Conservation (phyloP, 2,329 filamentous ascomycete genomes). For the Sarocladiaceae sp. region DNA sequence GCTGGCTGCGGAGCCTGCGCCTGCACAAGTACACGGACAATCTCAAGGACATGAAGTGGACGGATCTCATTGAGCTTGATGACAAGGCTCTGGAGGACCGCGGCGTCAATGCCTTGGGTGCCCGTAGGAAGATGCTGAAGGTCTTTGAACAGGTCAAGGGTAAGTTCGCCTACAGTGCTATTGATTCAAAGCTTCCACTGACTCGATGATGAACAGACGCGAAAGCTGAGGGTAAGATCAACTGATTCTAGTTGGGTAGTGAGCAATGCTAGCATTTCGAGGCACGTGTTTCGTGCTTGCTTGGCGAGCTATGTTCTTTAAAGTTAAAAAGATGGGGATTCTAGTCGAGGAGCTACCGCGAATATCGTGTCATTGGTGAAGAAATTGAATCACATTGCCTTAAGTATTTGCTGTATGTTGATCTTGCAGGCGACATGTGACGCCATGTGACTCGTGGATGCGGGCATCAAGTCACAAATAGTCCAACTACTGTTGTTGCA, state of each 20-base stretch:
- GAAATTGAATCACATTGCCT: too few relatives aligned
- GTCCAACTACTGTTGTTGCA: too few relatives aligned
- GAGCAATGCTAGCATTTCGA: too few relatives aligned
- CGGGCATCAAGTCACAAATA: too few relatives aligned
- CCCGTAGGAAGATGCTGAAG: conserved; percentile 96
- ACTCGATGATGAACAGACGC: conserved; percentile 45
- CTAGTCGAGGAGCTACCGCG: too few relatives aligned
- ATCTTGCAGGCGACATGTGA: too few relatives aligned
- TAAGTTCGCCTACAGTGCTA: conserved; percentile 25
- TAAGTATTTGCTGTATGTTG: too few relatives aligned
- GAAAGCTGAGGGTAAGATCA: conserved; percentile 65
- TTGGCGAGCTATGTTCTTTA: too few relatives aligned
- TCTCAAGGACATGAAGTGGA: conserved; percentile 95
- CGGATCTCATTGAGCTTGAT: conserved; percentile 82
- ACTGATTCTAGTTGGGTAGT: conserved; percentile 20
- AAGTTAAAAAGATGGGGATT: too few relatives aligned
- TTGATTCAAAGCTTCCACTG: conserved; percentile 14
- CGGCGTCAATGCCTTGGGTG: conserved; percentile 91
- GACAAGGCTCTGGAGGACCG: conserved; percentile 89
- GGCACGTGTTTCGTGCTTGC: neutral
- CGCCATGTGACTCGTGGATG: too few relatives aligned
- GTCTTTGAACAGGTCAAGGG: conserved; percentile 95
- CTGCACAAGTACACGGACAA: conserved; percentile 99
- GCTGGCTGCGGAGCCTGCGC: conserved; percentile 88
- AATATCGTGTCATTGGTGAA: too few relatives aligned